Evolutionary conservation across 495 filamentous ascomycete species (phyloP).

Genomic region (Glarea lozoyensis): DNA sequence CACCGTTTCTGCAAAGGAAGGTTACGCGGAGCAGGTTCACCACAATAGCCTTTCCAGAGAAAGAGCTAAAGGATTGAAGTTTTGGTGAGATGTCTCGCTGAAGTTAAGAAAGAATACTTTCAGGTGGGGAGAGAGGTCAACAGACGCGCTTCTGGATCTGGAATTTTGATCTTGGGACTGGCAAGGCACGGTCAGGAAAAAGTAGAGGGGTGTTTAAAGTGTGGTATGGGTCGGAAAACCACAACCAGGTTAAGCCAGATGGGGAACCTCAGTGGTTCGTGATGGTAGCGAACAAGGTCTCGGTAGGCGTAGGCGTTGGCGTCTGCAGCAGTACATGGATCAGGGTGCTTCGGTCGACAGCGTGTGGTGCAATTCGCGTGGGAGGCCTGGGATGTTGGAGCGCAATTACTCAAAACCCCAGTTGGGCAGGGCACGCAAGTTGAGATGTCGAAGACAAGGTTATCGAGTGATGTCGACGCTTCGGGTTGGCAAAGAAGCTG

Average conservation of each 20-base stretch:
- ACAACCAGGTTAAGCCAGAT: slow-evolving; percentile 1
- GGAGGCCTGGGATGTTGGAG: background rate
- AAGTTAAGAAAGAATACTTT: too few species aligned
- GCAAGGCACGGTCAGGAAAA: background rate
- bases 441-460: too few species aligned
- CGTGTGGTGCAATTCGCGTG: background rate
- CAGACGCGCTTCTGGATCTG: slow-evolving; percentile 5
- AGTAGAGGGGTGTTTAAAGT: slow-evolving; percentile 10
- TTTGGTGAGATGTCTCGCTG: slow-evolving; percentile 1
- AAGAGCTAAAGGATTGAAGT: background rate
- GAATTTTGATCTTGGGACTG: background rate
- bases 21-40: background rate
- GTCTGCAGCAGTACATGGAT: background rate
- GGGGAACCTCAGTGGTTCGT: background rate
- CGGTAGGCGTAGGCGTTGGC: slow-evolving; percentile 2
- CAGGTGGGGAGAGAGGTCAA: too few species aligned
- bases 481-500: too few species aligned
- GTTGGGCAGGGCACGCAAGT: too few species aligned
- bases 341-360: background rate
- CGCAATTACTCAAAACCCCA: too few species aligned
- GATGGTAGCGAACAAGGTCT: slow-evolving; percentile 2
- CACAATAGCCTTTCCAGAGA: too few species aligned
- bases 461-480: too few species aligned
- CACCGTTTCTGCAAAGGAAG: too few species aligned
- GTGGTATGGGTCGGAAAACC: slow-evolving; percentile 16